phyloP scores from a whole-genome alignment of 2,329 filamentous ascomycete genomes.

The Calonectria honghensis region DNA sequence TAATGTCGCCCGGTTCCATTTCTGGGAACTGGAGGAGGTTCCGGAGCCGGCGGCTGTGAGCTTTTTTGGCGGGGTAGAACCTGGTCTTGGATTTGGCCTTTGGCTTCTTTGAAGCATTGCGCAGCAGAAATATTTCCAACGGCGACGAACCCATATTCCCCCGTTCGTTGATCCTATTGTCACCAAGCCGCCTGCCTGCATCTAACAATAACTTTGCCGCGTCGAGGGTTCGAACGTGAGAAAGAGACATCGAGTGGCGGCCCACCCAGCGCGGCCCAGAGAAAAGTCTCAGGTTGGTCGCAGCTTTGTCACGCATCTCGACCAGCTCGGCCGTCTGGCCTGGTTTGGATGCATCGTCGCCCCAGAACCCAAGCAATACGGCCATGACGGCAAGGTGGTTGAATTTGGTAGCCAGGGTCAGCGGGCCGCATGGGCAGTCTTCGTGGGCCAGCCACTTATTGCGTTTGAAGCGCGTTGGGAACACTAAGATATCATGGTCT shows the following conservation, averaged over 20 bases:
- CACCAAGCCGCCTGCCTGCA: neutral
- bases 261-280: neutral
- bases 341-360: neutral
- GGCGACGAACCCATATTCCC: neutral
- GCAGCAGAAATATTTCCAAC: neutral
- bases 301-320: neutral
- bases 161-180: neutral
- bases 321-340: neutral
- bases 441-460: neutral
- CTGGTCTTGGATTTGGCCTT: neutral
- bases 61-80: neutral
- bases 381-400: slow-evolving; percentile 30
- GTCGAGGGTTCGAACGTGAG: neutral
- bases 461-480: neutral
- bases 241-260: neutral
- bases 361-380: slow-evolving; percentile 13
- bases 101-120: neutral
- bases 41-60: neutral
- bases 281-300: too few relatives aligned
- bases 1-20: too few relatives aligned
- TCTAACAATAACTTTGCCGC: neutral
- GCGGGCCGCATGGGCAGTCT: neutral
- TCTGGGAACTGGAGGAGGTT: neutral
- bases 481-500: neutral
- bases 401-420: slow-evolving; percentile 20